Evolutionary conservation across 1,139 yeast genomes (phyloP).

Genomic region (Geotrichum europaeum): DNA sequence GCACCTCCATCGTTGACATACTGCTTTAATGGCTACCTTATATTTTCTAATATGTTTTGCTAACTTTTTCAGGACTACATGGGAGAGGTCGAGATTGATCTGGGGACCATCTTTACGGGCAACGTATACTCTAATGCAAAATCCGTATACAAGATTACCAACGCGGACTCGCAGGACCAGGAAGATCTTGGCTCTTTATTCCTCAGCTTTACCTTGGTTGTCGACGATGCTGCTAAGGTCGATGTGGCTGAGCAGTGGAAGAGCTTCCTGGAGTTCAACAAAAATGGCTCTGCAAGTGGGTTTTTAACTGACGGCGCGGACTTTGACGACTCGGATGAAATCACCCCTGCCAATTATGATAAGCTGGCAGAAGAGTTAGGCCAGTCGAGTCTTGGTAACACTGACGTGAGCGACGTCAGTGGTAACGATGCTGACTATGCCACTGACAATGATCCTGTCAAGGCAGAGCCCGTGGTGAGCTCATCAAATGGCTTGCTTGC

Average conservation of each 20-base stretch:
- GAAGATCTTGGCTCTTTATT: conserved; percentile 27
- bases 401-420: background rate
- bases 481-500: conserved; percentile 1
- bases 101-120: conserved; percentile 35
- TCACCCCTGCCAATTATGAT: conserved; percentile 1
- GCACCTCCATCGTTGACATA: background rate
- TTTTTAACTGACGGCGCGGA: background rate
- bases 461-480: background rate
- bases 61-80: conserved; percentile 38
- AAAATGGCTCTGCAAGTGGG: background rate
- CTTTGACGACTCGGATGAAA: conserved; percentile 14
- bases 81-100: conserved; percentile 50
- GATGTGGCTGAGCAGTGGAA: background rate
- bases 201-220: conserved; percentile 20
- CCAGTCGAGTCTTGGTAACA: background rate
- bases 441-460: background rate
- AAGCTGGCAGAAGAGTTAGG: background rate
- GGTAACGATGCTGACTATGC: background rate
- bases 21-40: no score
- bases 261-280: background rate
- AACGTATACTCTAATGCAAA: background rate
- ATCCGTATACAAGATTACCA: background rate
- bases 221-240: conserved; percentile 22
- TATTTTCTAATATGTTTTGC: background rate
- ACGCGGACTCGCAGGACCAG: background rate